Percentiles rank a stretch among this genome's conserved stretches.
Evolutionary conservation across 2,329 filamentous ascomycete genomes (phyloP).

Genomic region (Cucurbitaria berberidis): DNA sequence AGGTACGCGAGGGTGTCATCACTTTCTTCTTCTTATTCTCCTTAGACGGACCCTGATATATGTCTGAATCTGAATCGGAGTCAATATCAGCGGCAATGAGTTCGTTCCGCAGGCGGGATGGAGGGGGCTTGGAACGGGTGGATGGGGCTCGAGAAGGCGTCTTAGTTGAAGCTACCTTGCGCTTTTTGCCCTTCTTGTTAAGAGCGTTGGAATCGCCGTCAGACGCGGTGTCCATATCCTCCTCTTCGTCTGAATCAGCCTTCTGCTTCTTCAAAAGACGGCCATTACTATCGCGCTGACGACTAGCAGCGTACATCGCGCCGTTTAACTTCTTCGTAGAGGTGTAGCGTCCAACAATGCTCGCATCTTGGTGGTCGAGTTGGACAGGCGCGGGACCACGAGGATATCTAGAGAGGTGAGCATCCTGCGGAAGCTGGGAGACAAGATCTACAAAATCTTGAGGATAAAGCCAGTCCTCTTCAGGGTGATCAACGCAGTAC

Average conservation of each 20-base stretch:
- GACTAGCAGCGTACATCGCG: not conserved
- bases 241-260: slow-evolving; percentile 1
- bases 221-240: not conserved
- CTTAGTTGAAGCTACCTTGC: too few species aligned
- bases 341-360: slow-evolving; percentile 13
- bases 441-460: slow-evolving; percentile 9
- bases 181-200: not conserved
- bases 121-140: too few species aligned
- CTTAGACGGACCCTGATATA: not conserved
- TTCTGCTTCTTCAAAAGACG: slow-evolving; percentile 6
- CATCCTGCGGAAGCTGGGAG: not conserved
- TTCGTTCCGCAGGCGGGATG: too few species aligned
- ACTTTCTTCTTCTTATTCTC: not conserved
- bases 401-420: not conserved
- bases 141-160: too few species aligned
- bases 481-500: slow-evolving; percentile 18
- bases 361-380: slow-evolving; percentile 12
- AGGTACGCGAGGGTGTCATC: too few species aligned
- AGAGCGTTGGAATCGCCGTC: not conserved
- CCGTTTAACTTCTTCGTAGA: not conserved
- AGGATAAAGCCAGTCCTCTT: slow-evolving; percentile 29
- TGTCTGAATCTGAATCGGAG: too few species aligned
- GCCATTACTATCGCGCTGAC: slow-evolving; percentile 3
- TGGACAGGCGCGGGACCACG: slow-evolving; percentile 16
- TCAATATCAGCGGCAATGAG: too few species aligned